Evolutionary conservation across 2,329 filamentous ascomycete genomes (phyloP).

Genomic region (Penicillium sp.): DNA sequence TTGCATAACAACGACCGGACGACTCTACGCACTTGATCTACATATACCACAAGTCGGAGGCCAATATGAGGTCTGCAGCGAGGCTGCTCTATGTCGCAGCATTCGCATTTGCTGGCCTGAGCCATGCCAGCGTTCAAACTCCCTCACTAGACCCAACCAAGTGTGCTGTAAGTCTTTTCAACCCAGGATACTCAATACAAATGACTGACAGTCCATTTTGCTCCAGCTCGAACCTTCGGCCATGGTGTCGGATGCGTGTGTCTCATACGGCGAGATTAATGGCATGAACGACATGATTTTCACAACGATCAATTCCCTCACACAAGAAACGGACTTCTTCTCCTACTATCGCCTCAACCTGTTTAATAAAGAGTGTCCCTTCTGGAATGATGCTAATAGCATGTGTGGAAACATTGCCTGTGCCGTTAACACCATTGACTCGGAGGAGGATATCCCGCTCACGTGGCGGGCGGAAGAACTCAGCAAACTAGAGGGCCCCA

Average conservation of each 20-base stretch:
- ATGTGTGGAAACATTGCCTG: conserved; percentile 98
- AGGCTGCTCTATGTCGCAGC: conserved; percentile 61
- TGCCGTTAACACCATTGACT: conserved; percentile 89
- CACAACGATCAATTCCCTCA: conserved; percentile 75
- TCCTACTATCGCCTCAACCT: conserved; percentile 95
- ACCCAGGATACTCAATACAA: not conserved
- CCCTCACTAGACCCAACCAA: conserved; percentile 39
- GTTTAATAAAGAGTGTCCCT: conserved; percentile 90
- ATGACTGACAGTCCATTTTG: conserved; percentile 5
- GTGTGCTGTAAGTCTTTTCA: conserved; percentile 53
- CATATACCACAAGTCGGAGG: not conserved
- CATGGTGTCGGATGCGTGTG: conserved; percentile 91
- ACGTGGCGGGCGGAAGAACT: conserved; percentile 91
- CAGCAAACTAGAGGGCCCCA: conserved; percentile 86
- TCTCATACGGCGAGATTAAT: conserved; percentile 88
- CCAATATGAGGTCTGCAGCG: conserved; percentile 52
- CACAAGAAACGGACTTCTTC: conserved; percentile 91
- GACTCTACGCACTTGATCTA: not conserved
- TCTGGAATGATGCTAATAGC: conserved; percentile 89
- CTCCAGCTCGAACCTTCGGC: conserved; percentile 78
- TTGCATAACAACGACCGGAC: not conserved
- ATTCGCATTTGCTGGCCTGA: conserved; percentile 55
- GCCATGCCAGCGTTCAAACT: conserved; percentile 46
- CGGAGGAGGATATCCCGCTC: conserved; percentile 87
- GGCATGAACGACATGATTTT: conserved; percentile 73